Base-by-base conservation (phyloP, 176 grass and related monocot species). In the Aegilops longissima region DNA sequence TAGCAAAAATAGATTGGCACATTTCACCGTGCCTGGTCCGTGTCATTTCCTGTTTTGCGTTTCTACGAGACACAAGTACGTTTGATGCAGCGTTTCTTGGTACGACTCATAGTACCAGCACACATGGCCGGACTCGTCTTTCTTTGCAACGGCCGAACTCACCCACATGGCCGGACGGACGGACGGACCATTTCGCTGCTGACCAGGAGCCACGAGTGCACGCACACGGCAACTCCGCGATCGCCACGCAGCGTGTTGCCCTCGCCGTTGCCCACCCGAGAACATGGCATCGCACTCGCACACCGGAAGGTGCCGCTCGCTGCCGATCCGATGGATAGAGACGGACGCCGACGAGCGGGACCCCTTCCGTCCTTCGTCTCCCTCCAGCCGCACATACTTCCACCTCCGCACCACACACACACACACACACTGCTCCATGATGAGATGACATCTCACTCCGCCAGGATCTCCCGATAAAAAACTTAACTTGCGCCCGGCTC, bases 391-490 rank as follows among this genome's bases (percentile, higher is more conserved):
- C 83, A 61, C 64, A 21, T 61, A 8, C 17, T 2, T 56, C 52
- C 52, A 18, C 54, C 17, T 20, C 52, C 52, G 47, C 13, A 20
- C 52, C 54, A 7, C 54, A 5, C 69, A 40, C 66, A 8, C 51
- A 20, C 34, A 1, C 13, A 2, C 38, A 17, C 51, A 18, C 54
- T 51, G 20, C 47, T 42, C 20, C 25, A 52, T 51, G n/a, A 69
- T 4, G 61, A 68, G n/a, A 68, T 5, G 59, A 67, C 71, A 59
- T 81, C 47, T 59, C 44, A 75, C 36, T 76, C 76, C 51, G 27
- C 86, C 18, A 72, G 85, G 86, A 91, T 91, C 86, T 81, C 45
- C n/a, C 62, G 42, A 61, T 45, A 87, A 87, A 90, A 3, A 6
- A 35, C 8, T 38, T 38, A 74, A 54, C 79, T 74, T 42, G 34